phyloP scores from a whole-genome alignment of 1,139 yeast species.

The Hanseniaspora uvarum region DNA sequence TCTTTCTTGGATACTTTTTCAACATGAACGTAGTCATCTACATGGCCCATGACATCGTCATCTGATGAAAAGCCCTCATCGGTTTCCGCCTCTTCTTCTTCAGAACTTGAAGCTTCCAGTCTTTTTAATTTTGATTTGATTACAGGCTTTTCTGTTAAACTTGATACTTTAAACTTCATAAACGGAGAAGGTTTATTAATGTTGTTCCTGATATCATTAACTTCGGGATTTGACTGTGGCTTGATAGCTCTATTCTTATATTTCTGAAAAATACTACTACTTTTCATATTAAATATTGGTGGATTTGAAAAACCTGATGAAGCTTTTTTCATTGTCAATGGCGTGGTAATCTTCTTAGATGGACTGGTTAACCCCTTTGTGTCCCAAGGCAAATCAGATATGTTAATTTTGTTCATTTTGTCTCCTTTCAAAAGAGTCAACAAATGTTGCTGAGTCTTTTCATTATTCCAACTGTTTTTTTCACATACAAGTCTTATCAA shows the following conservation, averaged over 20 bases:
- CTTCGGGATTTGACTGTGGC: neutral
- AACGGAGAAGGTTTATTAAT: neutral
- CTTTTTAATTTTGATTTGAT: conserved; percentile 6
- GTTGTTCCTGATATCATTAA: neutral
- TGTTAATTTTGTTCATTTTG: conserved; percentile 1
- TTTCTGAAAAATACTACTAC: conserved; percentile 13
- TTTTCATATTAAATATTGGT: neutral
- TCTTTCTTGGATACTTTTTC: conserved; percentile 40
- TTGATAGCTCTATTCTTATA: conserved; percentile 14
- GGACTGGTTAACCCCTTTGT: neutral
- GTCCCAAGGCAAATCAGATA: conserved; percentile 11
- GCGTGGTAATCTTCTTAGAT: neutral
- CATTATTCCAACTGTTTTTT: conserved; percentile 5
- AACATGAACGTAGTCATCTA: conserved; percentile 37
- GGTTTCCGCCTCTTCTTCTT: conserved; percentile 26
- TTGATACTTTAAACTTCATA: neutral
- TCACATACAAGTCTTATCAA: conserved; percentile 10
- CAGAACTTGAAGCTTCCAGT: conserved; percentile 19
- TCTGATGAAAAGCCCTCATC: conserved; percentile 30
- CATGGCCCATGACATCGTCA: conserved; percentile 37
- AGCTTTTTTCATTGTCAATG: neutral
- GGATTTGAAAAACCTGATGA: neutral
- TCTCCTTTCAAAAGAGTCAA: neutral
- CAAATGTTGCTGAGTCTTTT: conserved; percentile 1
- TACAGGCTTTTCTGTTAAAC: neutral